phyloP scores from a whole-genome alignment of 1,139 yeast genomes.

The Debaryomyces singareniensis region DNA sequence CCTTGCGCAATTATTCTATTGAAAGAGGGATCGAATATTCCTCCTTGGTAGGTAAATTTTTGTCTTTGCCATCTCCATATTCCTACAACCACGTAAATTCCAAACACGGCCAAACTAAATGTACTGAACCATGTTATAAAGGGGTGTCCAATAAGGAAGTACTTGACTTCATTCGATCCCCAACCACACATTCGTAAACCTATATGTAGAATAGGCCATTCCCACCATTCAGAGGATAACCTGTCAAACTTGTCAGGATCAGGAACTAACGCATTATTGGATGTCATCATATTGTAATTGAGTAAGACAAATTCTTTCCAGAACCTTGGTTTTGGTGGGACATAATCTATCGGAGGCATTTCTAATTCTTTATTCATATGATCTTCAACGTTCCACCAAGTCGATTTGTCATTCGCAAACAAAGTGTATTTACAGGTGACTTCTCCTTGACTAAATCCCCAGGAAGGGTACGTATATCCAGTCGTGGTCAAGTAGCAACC shows the following conservation, averaged over 20 bases:
- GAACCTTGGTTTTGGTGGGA: constrained; percentile 62
- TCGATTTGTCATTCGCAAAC: constrained; percentile 50
- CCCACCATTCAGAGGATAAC: constrained; percentile 71
- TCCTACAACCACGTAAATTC: constrained; percentile 13
- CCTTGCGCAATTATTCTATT: constrained; percentile 22
- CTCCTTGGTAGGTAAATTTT: constrained; percentile 7
- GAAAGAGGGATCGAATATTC: constrained; percentile 16
- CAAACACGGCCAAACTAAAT: constrained; percentile 14
- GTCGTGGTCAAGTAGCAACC: constrained; percentile 76
- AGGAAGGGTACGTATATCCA: constrained; percentile 63
- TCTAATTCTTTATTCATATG: constrained; percentile 45
- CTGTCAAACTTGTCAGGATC: constrained; percentile 63
- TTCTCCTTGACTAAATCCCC: constrained; percentile 84
- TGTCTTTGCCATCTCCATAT: constrained; percentile 33
- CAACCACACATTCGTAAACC: constrained; percentile 73
- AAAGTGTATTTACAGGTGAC: constrained; percentile 58
- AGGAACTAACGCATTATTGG: constrained; percentile 70
- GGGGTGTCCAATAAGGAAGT: constrained; percentile 63
- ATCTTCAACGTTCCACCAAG: constrained; percentile 80
- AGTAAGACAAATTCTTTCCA: constrained; percentile 65
- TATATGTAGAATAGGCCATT: constrained; percentile 62
- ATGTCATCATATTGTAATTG: constrained; percentile 74
- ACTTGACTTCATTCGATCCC: constrained; percentile 43
- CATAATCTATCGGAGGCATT: constrained; percentile 32
- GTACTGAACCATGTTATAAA: constrained; percentile 59